A percentile compares a stretch with the other conserved stretches of the same genome.
phyloP scores from a whole-genome alignment of 805 yeast genomes.

The Saccharomycopsis babjevae region DNA sequence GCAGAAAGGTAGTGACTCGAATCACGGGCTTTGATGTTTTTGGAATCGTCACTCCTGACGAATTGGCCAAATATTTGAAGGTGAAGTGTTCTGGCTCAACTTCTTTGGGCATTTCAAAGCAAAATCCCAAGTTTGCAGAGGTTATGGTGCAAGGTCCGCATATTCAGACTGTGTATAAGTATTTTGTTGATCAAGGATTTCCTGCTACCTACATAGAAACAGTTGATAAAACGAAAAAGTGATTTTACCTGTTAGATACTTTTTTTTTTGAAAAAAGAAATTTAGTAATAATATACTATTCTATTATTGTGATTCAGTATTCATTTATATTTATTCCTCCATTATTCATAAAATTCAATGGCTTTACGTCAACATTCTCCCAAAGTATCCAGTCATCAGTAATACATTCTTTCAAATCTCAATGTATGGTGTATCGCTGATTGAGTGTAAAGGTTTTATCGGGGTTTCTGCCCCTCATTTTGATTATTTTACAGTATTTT shows the following conservation, averaged over 20 bases:
- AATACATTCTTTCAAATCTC: background rate
- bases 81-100: constrained; percentile 85
- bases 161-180: constrained; percentile 46
- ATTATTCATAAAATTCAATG: too few relatives aligned
- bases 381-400: too few relatives aligned
- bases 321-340: too few relatives aligned
- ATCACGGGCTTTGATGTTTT: constrained; percentile 61
- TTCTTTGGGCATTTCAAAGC: constrained; percentile 52
- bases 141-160: constrained; percentile 92
- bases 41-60: constrained; percentile 46
- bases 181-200: constrained; percentile 52
- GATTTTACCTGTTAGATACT: too few relatives aligned
- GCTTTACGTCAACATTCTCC: too few relatives aligned
- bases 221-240: constrained; percentile 37
- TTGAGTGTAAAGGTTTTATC: background rate
- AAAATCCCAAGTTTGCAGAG: constrained; percentile 47
- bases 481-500: background rate
- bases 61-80: constrained; percentile 57
- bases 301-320: too few relatives aligned
- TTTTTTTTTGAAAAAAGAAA: too few relatives aligned
- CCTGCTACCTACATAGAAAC: constrained; percentile 55
- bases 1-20: constrained; percentile 70
- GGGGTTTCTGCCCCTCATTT: background rate
- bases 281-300: background rate
- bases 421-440: background rate